phyloP scores from a whole-genome alignment of 192 early-diverging fungal species.

The Linnemannia exigua region DNA sequence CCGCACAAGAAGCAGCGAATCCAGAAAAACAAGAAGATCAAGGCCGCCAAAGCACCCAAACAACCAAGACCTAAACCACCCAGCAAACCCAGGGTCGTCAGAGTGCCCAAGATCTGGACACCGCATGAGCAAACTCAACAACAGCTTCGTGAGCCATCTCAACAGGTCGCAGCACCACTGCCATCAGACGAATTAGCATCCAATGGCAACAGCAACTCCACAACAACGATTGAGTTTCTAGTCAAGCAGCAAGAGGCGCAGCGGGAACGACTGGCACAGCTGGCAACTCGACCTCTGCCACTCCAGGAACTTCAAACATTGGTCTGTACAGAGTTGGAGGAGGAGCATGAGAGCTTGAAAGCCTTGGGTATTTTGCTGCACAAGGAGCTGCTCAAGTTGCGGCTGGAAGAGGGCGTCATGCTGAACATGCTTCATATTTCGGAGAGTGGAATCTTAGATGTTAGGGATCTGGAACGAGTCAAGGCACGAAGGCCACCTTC shows the following conservation, averaged over 20 bases:
- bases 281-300: slow-evolving; percentile 23
- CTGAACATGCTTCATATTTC: slow-evolving; percentile 25
- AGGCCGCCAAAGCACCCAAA: not conserved
- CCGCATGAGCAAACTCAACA: not conserved
- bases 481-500: not conserved
- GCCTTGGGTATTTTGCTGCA: slow-evolving; percentile 14
- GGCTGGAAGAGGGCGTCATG: slow-evolving; percentile 45
- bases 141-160: not conserved
- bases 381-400: slow-evolving; percentile 45
- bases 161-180: not conserved
- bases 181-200: not conserved
- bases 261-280: not conserved
- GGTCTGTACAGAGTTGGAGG: slow-evolving; percentile 25
- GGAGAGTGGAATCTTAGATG: slow-evolving; percentile 1
- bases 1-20: not conserved
- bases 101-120: slow-evolving; percentile 7
- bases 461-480: slow-evolving; percentile 18
- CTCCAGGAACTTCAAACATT: slow-evolving; percentile 26
- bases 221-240: slow-evolving; percentile 16
- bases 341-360: slow-evolving; percentile 17
- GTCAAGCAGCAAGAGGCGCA: slow-evolving; percentile 12
- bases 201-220: not conserved
- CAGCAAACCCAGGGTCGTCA: slow-evolving; percentile 3
- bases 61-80: slow-evolving; percentile 5
- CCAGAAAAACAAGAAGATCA: not conserved